phyloP scores from a whole-genome alignment of 208 protist genomes.

The Crithidia thermophila region DNA sequence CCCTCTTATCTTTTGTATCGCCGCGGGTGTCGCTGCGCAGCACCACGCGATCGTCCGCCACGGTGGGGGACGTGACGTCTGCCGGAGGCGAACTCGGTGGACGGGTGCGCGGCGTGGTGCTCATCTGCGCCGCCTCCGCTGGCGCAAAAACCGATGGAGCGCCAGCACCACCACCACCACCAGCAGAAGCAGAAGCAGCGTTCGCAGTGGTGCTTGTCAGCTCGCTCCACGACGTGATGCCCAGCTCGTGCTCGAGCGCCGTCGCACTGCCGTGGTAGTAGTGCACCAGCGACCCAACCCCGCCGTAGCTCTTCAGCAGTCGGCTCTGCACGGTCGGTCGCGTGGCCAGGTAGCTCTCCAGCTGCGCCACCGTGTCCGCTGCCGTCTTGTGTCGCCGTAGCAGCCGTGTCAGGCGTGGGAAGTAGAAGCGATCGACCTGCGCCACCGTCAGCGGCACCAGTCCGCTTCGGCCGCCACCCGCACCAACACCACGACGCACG shows the following conservation, averaged over 20 bases:
- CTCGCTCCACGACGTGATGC: conserved; percentile 33
- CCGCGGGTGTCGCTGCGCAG: neutral
- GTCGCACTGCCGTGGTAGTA: conserved; percentile 68
- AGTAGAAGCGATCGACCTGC: conserved; percentile 34
- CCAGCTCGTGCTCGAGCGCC: conserved; percentile 64
- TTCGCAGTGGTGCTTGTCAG: conserved; percentile 1
- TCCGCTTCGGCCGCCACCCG: conserved; percentile 18
- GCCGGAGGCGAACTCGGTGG: too few relatives aligned
- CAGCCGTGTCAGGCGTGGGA: conserved; percentile 50
- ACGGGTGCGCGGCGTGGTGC: too few relatives aligned
- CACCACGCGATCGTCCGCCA: conserved; percentile 23
- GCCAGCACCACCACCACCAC: too few relatives aligned
- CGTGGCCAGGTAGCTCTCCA: conserved; percentile 42
- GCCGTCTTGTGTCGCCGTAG: conserved; percentile 26
- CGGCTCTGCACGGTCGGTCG: conserved; percentile 28
- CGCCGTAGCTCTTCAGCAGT: conserved; percentile 53
- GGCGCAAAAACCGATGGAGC: too few relatives aligned
- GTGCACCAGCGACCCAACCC: conserved; percentile 58
- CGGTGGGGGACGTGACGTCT: conserved; percentile 14
- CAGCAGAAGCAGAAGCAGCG: neutral
- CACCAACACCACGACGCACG: conserved; percentile 20
- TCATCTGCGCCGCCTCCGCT: conserved; percentile 3
- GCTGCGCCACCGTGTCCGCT: conserved; percentile 45
- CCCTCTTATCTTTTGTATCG: neutral
- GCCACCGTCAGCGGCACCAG: conserved; percentile 23